Conservation (phyloP, 306 rosid genomes). For the Notholithocarpus densiflorus region DNA sequence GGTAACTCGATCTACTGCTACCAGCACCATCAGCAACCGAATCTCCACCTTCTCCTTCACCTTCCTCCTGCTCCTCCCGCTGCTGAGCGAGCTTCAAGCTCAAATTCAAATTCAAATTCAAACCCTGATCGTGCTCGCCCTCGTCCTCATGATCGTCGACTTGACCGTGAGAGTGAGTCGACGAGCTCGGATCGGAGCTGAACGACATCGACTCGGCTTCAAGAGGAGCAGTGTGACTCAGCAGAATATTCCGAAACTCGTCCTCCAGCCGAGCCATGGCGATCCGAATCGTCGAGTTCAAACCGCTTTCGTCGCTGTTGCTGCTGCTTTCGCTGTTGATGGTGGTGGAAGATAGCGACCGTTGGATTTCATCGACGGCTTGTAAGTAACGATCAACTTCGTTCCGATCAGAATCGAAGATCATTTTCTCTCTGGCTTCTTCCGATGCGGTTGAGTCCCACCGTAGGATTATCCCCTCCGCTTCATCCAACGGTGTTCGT, state of each 20-base stretch:
- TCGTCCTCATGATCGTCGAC: neutral
- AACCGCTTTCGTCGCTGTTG: slow-evolving; percentile 49
- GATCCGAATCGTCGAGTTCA: slow-evolving; percentile 78
- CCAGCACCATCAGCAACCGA: slow-evolving; percentile 1
- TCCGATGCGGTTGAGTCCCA: slow-evolving; percentile 98
- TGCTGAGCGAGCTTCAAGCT: too few species aligned
- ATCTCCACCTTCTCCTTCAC: slow-evolving; percentile 2
- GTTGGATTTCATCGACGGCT: slow-evolving; percentile 95
- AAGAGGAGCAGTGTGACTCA: slow-evolving; percentile 65
- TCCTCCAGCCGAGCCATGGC: slow-evolving; percentile 98
- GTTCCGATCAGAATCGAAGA: slow-evolving; percentile 69
- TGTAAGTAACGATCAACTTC: slow-evolving; percentile 74
- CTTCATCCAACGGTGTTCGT: slow-evolving; percentile 40
- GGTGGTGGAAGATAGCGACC: slow-evolving; percentile 60
- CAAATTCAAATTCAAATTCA: too few species aligned
- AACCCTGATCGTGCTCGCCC: neutral
- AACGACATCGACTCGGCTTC: slow-evolving; percentile 46
- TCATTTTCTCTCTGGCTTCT: slow-evolving; percentile 75
- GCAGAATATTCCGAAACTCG: slow-evolving; percentile 86
- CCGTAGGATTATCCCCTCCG: slow-evolving; percentile 75
- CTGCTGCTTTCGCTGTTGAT: slow-evolving; percentile 33
- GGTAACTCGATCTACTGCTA: slow-evolving; percentile 39
- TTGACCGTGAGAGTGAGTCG: slow-evolving; percentile 16
- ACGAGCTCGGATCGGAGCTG: slow-evolving; percentile 42
- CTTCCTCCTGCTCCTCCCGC: neutral